Evolutionary conservation across 1,284 basidiomycete genomes (phyloP), one percentile per base, ranked within the genome.

Genomic region (Neolentinus lepideus): DNA sequence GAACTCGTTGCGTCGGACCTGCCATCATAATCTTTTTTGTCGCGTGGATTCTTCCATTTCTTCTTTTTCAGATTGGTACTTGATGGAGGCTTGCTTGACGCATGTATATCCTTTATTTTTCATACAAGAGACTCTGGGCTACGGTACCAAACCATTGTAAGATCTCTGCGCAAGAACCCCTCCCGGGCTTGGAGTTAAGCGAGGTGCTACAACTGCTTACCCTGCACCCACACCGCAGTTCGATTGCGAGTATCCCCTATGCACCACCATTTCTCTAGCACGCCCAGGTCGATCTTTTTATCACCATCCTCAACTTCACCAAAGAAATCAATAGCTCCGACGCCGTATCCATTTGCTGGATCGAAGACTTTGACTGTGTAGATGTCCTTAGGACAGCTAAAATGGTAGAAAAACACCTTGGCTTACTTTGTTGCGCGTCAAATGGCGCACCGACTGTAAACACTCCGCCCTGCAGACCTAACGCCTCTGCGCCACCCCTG

Each of bases 251-350:
- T 66, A 62, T 89, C 85, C 1, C 92, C 91, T 46, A 87, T 66
- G 62, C 88, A 90, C 90, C 90, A 94, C 92, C 92, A 94, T 64
- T 88, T 90, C 68, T 93, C 92, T 25, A 93, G 63, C 67, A 81
- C 73, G 54, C 87, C 85, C 43, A 80, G 65, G 2, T 55, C 66
- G 26, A 52, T 54, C 25, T 55, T 54, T 19, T 70, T 67, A 16
- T 69, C 62, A 56, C 80, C 81, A 25, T 55, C 54, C 21, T 70
- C 67, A n/a, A 69, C 62, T 56, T 81, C 81, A 26, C 47, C 10
- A 61, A 93, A 84, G 61, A 90, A 83, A 63, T 91, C 88, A 3
- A 92, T 72, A 2, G 76, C 69, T 0, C 88, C 88, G 1, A 83
- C 67, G 2, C 85, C 85, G 3, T 58, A 47, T 11, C 69, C 64